phyloP scores from a whole-genome alignment of 1,284 basidiomycete species.

The Puccinia novopanici region DNA sequence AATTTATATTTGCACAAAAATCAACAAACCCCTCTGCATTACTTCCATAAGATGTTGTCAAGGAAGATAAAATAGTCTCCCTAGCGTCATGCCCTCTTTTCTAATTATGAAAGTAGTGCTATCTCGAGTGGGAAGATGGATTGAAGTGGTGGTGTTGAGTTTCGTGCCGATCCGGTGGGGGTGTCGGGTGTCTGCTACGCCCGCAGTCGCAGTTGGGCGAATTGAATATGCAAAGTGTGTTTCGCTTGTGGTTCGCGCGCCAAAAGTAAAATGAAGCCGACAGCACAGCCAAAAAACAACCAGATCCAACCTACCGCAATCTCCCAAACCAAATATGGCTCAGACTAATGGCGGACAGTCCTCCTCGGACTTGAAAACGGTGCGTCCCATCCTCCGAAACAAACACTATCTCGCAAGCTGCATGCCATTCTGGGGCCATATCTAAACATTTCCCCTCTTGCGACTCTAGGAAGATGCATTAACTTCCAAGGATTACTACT shows the following conservation, averaged over 20 bases:
- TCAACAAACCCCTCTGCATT: too few relatives aligned
- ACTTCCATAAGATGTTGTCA: too few relatives aligned
- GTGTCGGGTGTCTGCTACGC: too few relatives aligned
- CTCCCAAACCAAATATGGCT: neutral
- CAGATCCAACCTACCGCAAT: neutral
- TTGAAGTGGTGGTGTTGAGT: too few relatives aligned
- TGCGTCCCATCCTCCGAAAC: neutral
- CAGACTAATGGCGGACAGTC: constrained; percentile 8
- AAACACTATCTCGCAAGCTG: neutral
- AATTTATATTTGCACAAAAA: too few relatives aligned
- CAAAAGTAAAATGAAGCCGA: neutral
- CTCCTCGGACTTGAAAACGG: neutral
- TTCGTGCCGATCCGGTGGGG: too few relatives aligned
- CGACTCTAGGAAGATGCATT: constrained; percentile 16
- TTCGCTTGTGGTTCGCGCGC: neutral
- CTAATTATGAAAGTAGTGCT: too few relatives aligned
- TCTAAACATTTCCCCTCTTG: neutral
- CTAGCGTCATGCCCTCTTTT: too few relatives aligned
- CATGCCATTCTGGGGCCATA: too few relatives aligned
- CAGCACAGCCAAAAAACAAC: neutral
- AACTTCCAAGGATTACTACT: constrained; percentile 34
- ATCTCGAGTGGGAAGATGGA: too few relatives aligned
- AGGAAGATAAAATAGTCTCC: too few relatives aligned
- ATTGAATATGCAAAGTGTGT: constrained; percentile 16
- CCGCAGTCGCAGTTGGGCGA: too few relatives aligned